Base-by-base conservation (phyloP, 768 basidiomycete species). In the Amanita brunnescens region DNA sequence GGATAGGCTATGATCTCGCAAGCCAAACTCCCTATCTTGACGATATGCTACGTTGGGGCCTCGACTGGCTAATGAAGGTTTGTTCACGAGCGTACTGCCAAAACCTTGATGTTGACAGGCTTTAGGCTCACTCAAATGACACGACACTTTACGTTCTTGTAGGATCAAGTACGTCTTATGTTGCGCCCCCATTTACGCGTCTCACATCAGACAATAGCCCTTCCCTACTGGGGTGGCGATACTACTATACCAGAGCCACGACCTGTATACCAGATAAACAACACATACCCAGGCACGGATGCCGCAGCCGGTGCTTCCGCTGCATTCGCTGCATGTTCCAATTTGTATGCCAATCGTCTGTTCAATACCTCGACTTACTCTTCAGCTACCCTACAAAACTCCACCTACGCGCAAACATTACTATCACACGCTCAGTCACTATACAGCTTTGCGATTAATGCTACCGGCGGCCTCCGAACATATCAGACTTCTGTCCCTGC, bases 21-120 rank as follows among this genome's bases (percentile, higher is more conserved):
- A 87, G 89, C 48, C 92, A 95, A 67, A 91, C 91, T 0, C 78
- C 81, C 2, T 96, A 95, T 64, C 79, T 96, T n/a, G 94, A 96
- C 59, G 79, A 80, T 54, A 92, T 88, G 74, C 69, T 95, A 47
- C 80, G 92, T 54, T 95, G 90, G 89, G 85, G 91, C 21, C 76
- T 91, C 40, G 86, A 91, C 65, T 96, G 91, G 91, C 69, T 94
- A 46, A 90, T 94, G 47, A 91, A 89, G 73, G 91, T 85, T 51
- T 54, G 72, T 47, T 7, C 18, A 47, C 41, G 18, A 29, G 13
- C 32, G 14, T 47, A 24, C 55, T n/a, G 49, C 34, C 20, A 37
- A 40, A 35, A 12, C 18, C 21, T 10, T 5, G 5, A 35, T 10
- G 32, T n/a, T 20, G 7, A 40, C 10, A 32, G 44, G n/a, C 51